Base-by-base conservation (phyloP, 805 yeast genomes). In the Monosporozyma aerobia region DNA sequence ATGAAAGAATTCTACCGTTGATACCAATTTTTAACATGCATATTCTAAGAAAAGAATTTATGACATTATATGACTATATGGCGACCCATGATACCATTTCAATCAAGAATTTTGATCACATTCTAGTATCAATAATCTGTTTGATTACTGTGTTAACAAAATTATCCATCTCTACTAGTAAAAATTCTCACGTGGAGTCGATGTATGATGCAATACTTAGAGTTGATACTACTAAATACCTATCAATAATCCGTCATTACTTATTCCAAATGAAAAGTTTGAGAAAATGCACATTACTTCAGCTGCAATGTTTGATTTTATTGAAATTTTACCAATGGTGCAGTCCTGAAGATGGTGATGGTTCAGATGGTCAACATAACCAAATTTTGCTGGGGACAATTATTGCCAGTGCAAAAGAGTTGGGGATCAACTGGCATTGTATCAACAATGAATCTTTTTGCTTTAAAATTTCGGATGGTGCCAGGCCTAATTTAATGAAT, bases 271-370 rank as follows among this genome's bases (percentile, higher is more conserved):
- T 54, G 54, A 65, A 64, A 49, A 49, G 58, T 16, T 51, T 63
- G 3, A 55, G 67, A 45, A 67, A 67, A 53, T 60, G 64, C 49
- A 64, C 68, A 1, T 37, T 67, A 23, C 44, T 61, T 44, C 67
- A 64, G 48, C 39, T 65, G n/a, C 67, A 64, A 44, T 54, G 59
- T 52, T 51, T 65, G 27, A 44, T 67, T 25, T 39, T 67, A 32
- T 53, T 65, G 23, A 59, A 69, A 51, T 59, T 67, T 48, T 62
- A 63, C 51, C 61, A 63, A 44, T 67, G 69, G 69, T 61, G 68
- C 53, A 63, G 64, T 2, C 68, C 69, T 2, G 68, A 67, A 44
- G 68, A 64, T 53, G 68, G 68, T 11, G 69, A 67, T 53, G 70
- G 70, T 2, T 54, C 59, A 25, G 60, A 57, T 29, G 54, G 60